Base-by-base conservation (phyloP, 371 early-diverging fungal genomes). In the Mucor irregularis region DNA sequence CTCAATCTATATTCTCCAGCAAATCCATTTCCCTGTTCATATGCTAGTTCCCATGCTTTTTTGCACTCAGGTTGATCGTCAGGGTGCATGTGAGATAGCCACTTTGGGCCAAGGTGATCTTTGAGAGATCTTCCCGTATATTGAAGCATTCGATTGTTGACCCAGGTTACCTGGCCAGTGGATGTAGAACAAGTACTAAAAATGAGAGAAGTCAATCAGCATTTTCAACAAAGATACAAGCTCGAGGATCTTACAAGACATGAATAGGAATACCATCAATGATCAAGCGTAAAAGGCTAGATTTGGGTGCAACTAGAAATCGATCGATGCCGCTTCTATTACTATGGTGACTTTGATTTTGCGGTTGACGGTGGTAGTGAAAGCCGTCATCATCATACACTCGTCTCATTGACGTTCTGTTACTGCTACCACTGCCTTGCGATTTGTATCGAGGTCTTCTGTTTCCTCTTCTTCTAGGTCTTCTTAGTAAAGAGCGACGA, bases 191-290 rank as follows among this genome's bases (percentile, higher is more conserved):
- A 77, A 10, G 84, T 84, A 44, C 85, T 85, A 56, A 30, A 28
- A 24, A 24, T n/a, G n/a, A 14, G 30, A 26, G 14, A 24, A 49
- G 4, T 49, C 2, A 22, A 6, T 9, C n/a, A 42, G 40, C 16
- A 17, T 14, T 33, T 3, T 24, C 1, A 24, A 26, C 48, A 40
- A 33, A 61, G 31, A 51, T 24, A 26, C 37, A 45, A 33, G 31
- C 50, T 35, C 16, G 25, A n/a, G 2, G 5, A 34, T 38, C 83
- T 78, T 78, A 85, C 85, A 83, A 84, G 22, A 84, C 84, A 68
- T 81, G 83, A 37, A 81, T 83, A 4, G 86, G 71, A 30, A 84
- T 86, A 7, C 82, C 82, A 67, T 86, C 86, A 35, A 86, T 78
- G 28, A 86, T 79, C 28, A 83, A 49, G 3, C 86, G 78, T 30